These are phyloP conservation scores for Zygosaccharomyces bailii DNA, from an alignment of 805 yeast species.

Conservation along the genomic window DNA sequence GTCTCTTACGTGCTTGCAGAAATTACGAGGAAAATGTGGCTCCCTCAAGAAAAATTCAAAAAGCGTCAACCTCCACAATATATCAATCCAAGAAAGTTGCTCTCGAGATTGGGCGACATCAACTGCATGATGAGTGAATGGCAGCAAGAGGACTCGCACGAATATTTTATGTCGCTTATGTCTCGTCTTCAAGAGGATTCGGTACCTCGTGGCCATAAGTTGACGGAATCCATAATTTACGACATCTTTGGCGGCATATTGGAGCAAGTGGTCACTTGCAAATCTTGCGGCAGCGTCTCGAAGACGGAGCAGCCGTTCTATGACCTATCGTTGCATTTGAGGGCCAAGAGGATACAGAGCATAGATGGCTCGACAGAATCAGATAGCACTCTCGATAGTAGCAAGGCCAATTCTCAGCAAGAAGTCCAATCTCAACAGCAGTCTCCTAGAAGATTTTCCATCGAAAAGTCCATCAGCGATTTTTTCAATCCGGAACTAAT, in stretches of 20 bases:
- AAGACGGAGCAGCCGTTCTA: conserved; percentile 90
- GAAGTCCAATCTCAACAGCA: conserved; percentile 1
- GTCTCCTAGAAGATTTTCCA: conserved; percentile 48
- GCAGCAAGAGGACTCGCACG: conserved; percentile 98
- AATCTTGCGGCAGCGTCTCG: conserved; percentile 74
- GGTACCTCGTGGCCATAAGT: conserved; percentile 83
- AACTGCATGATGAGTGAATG: conserved; percentile 96
- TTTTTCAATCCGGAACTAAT: conserved; percentile 82
- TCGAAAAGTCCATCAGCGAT: conserved; percentile 72
- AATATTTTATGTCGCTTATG: conserved; percentile 89
- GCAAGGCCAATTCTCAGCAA: background rate
- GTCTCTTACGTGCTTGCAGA: conserved; percentile 68
- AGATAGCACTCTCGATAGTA: background rate
- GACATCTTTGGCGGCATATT: conserved; percentile 93
- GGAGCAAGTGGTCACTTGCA: conserved; percentile 81
- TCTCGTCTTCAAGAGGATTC: conserved; percentile 87
- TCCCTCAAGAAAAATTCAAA: conserved; percentile 41
- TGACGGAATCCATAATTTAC: conserved; percentile 76
- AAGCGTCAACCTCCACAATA: conserved; percentile 33
- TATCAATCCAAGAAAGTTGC: conserved; percentile 73
- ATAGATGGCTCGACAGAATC: background rate
- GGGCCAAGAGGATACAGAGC: conserved; percentile 42
- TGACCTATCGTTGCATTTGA: conserved; percentile 81
- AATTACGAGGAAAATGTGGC: conserved; percentile 67
- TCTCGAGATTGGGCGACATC: conserved; percentile 70